These are phyloP conservation scores for Acacia acuminata DNA, from an alignment of 306 rosid genomes.

Conservation along the genomic window DNA sequence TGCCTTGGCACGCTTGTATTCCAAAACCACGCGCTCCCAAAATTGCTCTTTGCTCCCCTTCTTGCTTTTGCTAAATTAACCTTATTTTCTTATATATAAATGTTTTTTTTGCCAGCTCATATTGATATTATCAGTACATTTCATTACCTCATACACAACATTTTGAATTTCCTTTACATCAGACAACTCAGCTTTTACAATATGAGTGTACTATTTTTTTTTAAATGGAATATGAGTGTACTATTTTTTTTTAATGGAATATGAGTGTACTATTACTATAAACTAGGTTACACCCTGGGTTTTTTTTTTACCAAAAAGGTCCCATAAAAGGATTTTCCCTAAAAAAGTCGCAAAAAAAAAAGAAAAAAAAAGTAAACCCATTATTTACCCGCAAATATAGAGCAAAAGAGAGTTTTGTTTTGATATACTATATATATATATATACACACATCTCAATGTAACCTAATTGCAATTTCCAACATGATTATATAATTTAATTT, in stretches of 20 bases:
- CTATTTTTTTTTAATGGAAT: background rate
- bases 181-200: background rate
- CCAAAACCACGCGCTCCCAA: conserved; percentile 40
- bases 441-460: background rate
- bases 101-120: background rate
- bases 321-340: no score
- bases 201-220: background rate
- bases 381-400: background rate
- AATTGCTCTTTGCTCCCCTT: conserved; percentile 12
- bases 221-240: background rate
- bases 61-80: background rate
- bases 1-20: conserved; percentile 44
- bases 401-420: background rate
- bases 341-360: background rate
- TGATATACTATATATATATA: no score
- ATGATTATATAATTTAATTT: background rate
- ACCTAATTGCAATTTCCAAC: background rate
- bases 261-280: background rate
- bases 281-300: background rate
- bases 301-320: no score
- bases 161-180: background rate
- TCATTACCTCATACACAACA: background rate
- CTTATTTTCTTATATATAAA: background rate
- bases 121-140: background rate
- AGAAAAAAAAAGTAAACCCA: background rate